These are phyloP conservation scores for Aspergillus chevalieri DNA, from an alignment of 2,329 filamentous ascomycete species.

Conservation along the genomic window DNA sequence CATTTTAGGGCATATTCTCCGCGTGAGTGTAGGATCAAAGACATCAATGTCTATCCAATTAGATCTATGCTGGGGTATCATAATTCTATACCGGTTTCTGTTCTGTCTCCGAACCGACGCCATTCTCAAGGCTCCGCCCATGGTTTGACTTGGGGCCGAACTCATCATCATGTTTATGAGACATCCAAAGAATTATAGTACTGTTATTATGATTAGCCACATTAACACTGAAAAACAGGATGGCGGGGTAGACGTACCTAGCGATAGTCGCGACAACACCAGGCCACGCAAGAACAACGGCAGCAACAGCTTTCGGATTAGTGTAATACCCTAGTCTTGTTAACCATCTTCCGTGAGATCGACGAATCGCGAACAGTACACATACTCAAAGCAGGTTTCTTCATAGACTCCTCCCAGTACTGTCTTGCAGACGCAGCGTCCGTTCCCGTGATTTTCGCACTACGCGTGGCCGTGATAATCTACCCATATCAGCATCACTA, in stretches of 20 bases:
- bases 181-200: slow-evolving; percentile 26
- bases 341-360: neutral
- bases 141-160: slow-evolving; percentile 10
- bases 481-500: slow-evolving; percentile 7
- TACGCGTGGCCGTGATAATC: slow-evolving; percentile 43
- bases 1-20: no score
- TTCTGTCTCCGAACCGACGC: neutral
- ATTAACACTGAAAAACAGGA: neutral
- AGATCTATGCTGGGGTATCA: neutral
- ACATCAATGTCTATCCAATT: neutral
- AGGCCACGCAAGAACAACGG: slow-evolving; percentile 49
- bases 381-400: slow-evolving; percentile 27
- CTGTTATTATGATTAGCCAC: neutral
- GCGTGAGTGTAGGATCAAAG: no score
- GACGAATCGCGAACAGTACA: neutral
- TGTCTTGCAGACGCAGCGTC: slow-evolving; percentile 21
- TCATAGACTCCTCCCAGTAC: slow-evolving; percentile 24
- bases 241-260: slow-evolving; percentile 12
- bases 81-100: neutral
- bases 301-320: slow-evolving; percentile 47
- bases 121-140: neutral
- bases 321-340: slow-evolving; percentile 37
- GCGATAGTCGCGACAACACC: slow-evolving; percentile 46
- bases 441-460: slow-evolving; percentile 43
- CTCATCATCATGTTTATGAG: slow-evolving; percentile 27